These are phyloP conservation scores for Sphaerostilbella broomeana DNA, from an alignment of 2,329 filamentous ascomycete genomes.

Conservation along the genomic window DNA sequence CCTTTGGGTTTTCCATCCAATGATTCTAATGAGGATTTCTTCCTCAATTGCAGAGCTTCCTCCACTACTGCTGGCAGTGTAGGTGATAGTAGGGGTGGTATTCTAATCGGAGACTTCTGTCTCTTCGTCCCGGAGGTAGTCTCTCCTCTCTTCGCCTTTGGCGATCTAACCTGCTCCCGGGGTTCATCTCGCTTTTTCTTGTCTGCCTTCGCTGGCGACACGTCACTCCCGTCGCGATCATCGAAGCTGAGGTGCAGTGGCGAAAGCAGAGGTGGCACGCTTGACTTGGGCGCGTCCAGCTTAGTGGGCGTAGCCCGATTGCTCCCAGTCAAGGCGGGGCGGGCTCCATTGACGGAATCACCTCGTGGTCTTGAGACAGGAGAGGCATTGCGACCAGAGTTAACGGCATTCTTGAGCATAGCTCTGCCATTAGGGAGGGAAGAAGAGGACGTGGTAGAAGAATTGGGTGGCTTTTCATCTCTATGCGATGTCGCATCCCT, in stretches of 20 bases:
- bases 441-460: conserved; percentile 19
- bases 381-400: conserved; percentile 25
- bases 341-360: conserved; percentile 38
- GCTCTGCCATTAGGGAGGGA: conserved; percentile 33
- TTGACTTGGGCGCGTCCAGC: conserved; percentile 31
- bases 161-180: conserved; percentile 23
- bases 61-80: conserved; percentile 49
- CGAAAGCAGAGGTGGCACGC: conserved; percentile 47
- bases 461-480: conserved; percentile 19
- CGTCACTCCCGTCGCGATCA: conserved; percentile 24
- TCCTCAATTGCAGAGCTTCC: conserved; percentile 28
- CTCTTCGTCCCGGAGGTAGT: conserved; percentile 29
- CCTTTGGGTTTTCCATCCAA: conserved; percentile 14
- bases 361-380: conserved; percentile 33
- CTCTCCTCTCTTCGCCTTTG: conserved; percentile 26
- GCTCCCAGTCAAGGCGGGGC: conserved; percentile 27
- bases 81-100: conserved; percentile 49
- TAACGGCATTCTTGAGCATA: conserved; percentile 25
- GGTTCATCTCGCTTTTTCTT: conserved; percentile 26
- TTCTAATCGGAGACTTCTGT: conserved; percentile 28
- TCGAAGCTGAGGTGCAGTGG: conserved; percentile 43
- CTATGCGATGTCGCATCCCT: conserved; percentile 24
- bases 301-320: conserved; percentile 33
- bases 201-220: conserved; percentile 25
- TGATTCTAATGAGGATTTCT: conserved; percentile 24